Evolutionary conservation across 2,329 filamentous ascomycete genomes (phyloP).

Genomic region (Parasarocladium wereldwijsianum): DNA sequence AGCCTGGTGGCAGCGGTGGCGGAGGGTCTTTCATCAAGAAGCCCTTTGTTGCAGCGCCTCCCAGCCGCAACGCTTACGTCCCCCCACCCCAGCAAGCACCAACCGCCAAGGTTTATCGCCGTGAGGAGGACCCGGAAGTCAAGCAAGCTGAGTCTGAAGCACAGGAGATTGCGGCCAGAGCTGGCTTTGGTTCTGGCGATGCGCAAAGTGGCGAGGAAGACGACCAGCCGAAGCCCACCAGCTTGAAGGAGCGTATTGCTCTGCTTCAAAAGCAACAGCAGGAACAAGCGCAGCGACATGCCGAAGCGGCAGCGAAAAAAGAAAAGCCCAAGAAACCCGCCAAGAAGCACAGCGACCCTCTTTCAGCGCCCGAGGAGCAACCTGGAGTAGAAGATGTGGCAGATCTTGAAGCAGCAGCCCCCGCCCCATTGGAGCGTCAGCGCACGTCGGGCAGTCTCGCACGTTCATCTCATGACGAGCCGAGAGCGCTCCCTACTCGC

Average conservation of each 20-base stretch:
- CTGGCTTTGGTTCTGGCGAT: slow-evolving; percentile 34
- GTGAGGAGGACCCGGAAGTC: slow-evolving; percentile 74
- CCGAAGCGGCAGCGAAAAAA: slow-evolving; percentile 64
- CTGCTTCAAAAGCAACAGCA: slow-evolving; percentile 85
- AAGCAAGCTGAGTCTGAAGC: slow-evolving; percentile 51
- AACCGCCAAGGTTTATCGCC: slow-evolving; percentile 61
- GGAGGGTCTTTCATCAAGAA: slow-evolving; percentile 77
- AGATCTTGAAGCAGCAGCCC: slow-evolving; percentile 15
- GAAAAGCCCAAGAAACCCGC: slow-evolving; percentile 69
- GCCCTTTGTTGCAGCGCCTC: slow-evolving; percentile 88
- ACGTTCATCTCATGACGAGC: slow-evolving; percentile 33
- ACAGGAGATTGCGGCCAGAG: slow-evolving; percentile 50
- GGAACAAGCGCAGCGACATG: slow-evolving; percentile 73
- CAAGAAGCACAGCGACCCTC: slow-evolving; percentile 48
- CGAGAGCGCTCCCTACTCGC: slow-evolving; percentile 26
- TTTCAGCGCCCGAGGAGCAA: slow-evolving; percentile 11
- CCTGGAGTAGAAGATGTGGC: slow-evolving; percentile 12
- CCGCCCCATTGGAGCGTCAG: slow-evolving; percentile 25
- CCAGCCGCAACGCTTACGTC: slow-evolving; percentile 81
- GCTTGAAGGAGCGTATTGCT: slow-evolving; percentile 88
- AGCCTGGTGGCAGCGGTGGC: slow-evolving; percentile 50
- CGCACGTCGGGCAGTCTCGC: slow-evolving; percentile 16
- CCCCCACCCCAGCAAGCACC: slow-evolving; percentile 59
- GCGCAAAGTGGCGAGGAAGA: slow-evolving; percentile 40
- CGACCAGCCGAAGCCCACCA: slow-evolving; percentile 81